These are phyloP conservation scores for Xylaria palmicola DNA, from an alignment of 495 filamentous ascomycete genomes.

Conservation along the genomic window DNA sequence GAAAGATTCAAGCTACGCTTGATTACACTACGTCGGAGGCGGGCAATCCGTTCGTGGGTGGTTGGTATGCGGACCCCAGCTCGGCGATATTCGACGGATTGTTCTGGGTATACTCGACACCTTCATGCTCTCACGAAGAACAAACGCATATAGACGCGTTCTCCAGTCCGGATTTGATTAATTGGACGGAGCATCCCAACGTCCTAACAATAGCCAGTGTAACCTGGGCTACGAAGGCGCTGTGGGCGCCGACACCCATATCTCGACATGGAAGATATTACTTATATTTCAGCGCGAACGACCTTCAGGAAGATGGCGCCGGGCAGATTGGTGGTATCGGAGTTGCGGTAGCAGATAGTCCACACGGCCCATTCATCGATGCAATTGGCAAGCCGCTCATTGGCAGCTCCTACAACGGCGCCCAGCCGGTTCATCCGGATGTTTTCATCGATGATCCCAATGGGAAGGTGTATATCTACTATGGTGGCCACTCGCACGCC, in stretches of 20 bases:
- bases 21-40: slow-evolving; percentile 28
- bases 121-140: slow-evolving; percentile 42
- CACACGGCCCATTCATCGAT: slow-evolving; percentile 48
- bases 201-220: slow-evolving; percentile 41
- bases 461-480: slow-evolving; percentile 49
- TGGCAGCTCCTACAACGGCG: slow-evolving; percentile 33
- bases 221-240: slow-evolving; percentile 44
- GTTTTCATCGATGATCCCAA: slow-evolving; percentile 47
- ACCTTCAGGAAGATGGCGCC: slow-evolving; percentile 25
- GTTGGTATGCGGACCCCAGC: slow-evolving; percentile 53
- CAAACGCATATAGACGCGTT: slow-evolving; percentile 50
- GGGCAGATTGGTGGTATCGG: slow-evolving; percentile 39
- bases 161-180: slow-evolving; percentile 39
- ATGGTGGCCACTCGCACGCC: slow-evolving; percentile 46
- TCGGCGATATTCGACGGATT: slow-evolving; percentile 48
- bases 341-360: slow-evolving; percentile 41
- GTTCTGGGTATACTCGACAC: slow-evolving; percentile 52
- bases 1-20: neutral
- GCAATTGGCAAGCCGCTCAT: slow-evolving; percentile 44
- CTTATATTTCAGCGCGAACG: slow-evolving; percentile 48
- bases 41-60: slow-evolving; percentile 42
- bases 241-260: slow-evolving; percentile 51
- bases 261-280: slow-evolving; percentile 49
- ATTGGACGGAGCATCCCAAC: slow-evolving; percentile 43
- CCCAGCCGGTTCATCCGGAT: slow-evolving; percentile 49